phyloP scores from a whole-genome alignment of 176 grass and related monocot species.

The Oryza nivara region DNA sequence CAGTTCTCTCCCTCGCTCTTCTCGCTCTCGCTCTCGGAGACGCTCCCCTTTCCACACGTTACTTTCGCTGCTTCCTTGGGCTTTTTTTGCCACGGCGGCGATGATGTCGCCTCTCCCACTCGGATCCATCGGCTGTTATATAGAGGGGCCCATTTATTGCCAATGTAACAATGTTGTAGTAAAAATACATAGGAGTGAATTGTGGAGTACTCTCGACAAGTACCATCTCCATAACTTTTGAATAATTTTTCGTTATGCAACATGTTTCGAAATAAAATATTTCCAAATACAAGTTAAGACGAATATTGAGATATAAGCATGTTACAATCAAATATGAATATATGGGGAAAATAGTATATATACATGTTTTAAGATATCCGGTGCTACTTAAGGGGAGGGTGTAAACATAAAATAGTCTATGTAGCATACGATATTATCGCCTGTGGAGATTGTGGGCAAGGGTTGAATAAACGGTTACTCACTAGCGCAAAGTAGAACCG shows the following conservation, averaged over 20 bases:
- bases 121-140: background rate
- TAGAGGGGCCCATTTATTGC: background rate
- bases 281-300: background rate
- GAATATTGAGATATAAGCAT: no score
- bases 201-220: background rate
- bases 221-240: background rate
- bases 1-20: conserved; percentile 13
- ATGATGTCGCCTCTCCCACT: background rate
- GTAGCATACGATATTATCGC: no score
- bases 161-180: background rate
- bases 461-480: no score
- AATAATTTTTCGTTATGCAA: background rate
- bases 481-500: no score
- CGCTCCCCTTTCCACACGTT: background rate
- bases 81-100: background rate
- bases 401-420: no score
- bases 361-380: no score
- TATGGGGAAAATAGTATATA: no score
- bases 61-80: background rate
- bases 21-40: background rate
- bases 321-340: no score
- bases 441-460: no score
- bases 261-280: background rate
- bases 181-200: background rate
- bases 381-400: no score